Evolutionary conservation across 495 filamentous ascomycete genomes (phyloP), one percentile per base, ranked within the genome.

Genomic region (Umbilicaria muhlenbergii): DNA sequence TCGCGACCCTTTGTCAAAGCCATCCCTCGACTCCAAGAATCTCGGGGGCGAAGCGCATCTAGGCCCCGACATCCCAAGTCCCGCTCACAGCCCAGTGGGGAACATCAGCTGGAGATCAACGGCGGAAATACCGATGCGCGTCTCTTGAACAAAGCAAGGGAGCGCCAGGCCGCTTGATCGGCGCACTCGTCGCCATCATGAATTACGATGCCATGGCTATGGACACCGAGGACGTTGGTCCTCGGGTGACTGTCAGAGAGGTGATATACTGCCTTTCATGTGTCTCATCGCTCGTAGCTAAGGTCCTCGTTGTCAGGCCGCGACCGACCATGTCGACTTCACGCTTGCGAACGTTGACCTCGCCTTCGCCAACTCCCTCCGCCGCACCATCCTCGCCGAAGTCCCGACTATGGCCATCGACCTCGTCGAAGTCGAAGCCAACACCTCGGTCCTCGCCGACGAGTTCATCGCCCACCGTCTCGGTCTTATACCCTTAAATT

Each of bases 331-430:
- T 53, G 83, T 88, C 53, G 78, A 93, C 63, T 93, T 92, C 64
- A 71, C 83, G 58, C 73, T 94, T 41, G 73, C 66, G 56, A 79
- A 81, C 47, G 77, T 83, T 45, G 82, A 89, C 57, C 74, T 94
- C 42, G 73, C 84, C 47, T 86, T 96, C 54, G 92, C 92, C 49
- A 98, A 98, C 71, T 84, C 86, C 37, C 73, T 96, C 33, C 88
- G 91, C 49, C 86, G 91, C 52, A 73, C 80, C 41, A 86, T 96
- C 65, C 80, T 95, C 47, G 83, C 85, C 60, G 91, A 98, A 65
- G 79, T 98, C 40, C 91, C 89, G 16, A 96, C 86, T 19, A 75
- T 98, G 57, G 88, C 89, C 38, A 87, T 95, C 64, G 89, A 96
- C 57, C 72, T 94, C 2, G 87, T 96, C 39, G 86, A 95, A 64